Percentiles rank a stretch among this genome's conserved stretches.
Evolutionary conservation across 2,329 filamentous ascomycete genomes (phyloP).

Genomic region (Niveomyces coronatus): DNA sequence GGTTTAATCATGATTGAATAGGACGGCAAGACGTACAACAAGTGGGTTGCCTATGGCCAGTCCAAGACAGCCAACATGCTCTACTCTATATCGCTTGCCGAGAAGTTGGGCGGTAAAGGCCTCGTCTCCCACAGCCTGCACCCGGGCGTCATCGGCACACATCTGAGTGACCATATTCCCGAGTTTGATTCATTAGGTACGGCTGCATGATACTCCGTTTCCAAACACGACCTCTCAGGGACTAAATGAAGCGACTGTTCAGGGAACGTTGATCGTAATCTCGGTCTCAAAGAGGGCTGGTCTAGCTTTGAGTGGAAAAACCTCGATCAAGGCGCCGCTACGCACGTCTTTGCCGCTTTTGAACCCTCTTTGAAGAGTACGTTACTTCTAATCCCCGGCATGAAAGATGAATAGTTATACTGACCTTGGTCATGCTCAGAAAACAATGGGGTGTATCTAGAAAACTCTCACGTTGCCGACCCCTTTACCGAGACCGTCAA

Average conservation of each 20-base stretch:
- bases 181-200: too few species aligned
- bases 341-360: conserved; percentile 27
- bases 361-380: conserved; percentile 22
- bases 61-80: conserved; percentile 21
- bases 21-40: too few species aligned
- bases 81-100: conserved; percentile 12
- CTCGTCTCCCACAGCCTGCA: conserved; percentile 18
- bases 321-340: conserved; percentile 22
- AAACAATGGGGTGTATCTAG: conserved; percentile 22
- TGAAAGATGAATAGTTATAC: too few species aligned
- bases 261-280: conserved; percentile 17
- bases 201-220: too few species aligned
- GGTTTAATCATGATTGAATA: too few species aligned
- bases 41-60: conserved; percentile 18
- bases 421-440: too few species aligned
- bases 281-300: conserved; percentile 17
- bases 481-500: conserved; percentile 19
- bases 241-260: too few species aligned
- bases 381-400: too few species aligned
- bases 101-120: conserved; percentile 13
- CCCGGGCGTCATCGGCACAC: conserved; percentile 16
- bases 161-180: too few species aligned
- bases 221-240: too few species aligned
- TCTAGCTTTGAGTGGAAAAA: conserved; percentile 13
- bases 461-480: conserved; percentile 23